phyloP scores from a whole-genome alignment of 1,284 basidiomycete genomes.

The Melampsora occidentalis region DNA sequence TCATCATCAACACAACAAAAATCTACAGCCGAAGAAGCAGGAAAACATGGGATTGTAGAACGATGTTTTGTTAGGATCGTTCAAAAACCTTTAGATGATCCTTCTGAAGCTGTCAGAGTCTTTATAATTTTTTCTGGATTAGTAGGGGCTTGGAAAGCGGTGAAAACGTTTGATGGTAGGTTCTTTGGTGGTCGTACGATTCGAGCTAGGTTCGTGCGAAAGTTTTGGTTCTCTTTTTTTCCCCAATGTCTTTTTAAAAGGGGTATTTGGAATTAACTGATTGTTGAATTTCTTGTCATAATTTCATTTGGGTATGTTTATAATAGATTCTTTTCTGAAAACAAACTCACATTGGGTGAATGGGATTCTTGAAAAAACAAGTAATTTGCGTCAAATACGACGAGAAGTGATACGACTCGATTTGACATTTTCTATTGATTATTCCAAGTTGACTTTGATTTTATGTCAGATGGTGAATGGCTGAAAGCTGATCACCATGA shows the following conservation, averaged over 20 bases:
- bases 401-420: too few relatives aligned
- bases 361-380: constrained; percentile 35
- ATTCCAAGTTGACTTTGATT: too few relatives aligned
- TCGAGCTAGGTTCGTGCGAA: constrained; percentile 47
- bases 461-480: too few relatives aligned
- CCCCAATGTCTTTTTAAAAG: too few relatives aligned
- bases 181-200: constrained; percentile 83
- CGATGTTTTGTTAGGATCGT: constrained; percentile 48
- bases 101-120: constrained; percentile 35
- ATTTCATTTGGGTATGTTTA: not conserved
- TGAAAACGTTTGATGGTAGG: constrained; percentile 81
- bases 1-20: not conserved
- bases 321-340: constrained; percentile 43
- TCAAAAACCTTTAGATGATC: constrained; percentile 29
- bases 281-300: not conserved
- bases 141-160: constrained; percentile 89
- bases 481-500: too few relatives aligned
- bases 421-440: too few relatives aligned
- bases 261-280: not conserved
- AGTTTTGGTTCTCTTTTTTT: constrained; percentile 30
- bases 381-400: too few relatives aligned
- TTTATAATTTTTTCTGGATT: constrained; percentile 70
- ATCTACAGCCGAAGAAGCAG: constrained; percentile 73
- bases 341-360: constrained; percentile 34
- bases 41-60: constrained; percentile 60